Evolutionary conservation across 768 basidiomycete species (phyloP), one percentile per base, ranked within the genome.

Genomic region (Boletus reticulatus): DNA sequence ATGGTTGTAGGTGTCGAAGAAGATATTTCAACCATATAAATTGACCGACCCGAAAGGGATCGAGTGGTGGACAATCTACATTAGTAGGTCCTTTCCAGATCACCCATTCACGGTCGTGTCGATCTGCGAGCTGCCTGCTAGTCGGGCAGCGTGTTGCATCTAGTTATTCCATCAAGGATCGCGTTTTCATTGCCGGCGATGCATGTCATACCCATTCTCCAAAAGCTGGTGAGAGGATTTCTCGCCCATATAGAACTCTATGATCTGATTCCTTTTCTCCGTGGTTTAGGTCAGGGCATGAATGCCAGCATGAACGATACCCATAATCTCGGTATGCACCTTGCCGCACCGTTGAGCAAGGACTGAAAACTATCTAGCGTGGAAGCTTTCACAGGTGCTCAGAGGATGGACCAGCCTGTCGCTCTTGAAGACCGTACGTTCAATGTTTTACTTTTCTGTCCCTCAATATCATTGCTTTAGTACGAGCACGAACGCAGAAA

Each of bases 121-220:
- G 34, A 42, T 8, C 12, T 39, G 16, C 44, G 46, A 34, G 17
- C 16, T 38, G 16, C 4, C 12, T 29, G 17, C 7, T 43, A 87
- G 88, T 90, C 54, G 88, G 88, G 2, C 89, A 91, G 63, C 82
- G 88, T 13, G 84, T 91, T 2, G 87, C 88, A 7, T 80, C 85
- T 6, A 74, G 72, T 12, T 91, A 79, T 67, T 82, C 82, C 22
- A 70, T 79, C 3, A 66, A 80, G n/a, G 78, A 87, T 4, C 80
- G 89, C 1, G 78, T 89, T 2, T 90, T 91, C 67, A 89, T 92
- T 52, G 84, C 82, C 1, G 89, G 89, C 0, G 89, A 89, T 66
- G 88, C 87, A 0, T 88, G 85, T 55, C 85, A 85, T 64, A 85
- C 83, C 1, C 84, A 84, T 68, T 85, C 81, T 0, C 84, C 84